Conservation (phyloP, 371 early-diverging fungal genomes). For the Nosema muscidifuracis region DNA sequence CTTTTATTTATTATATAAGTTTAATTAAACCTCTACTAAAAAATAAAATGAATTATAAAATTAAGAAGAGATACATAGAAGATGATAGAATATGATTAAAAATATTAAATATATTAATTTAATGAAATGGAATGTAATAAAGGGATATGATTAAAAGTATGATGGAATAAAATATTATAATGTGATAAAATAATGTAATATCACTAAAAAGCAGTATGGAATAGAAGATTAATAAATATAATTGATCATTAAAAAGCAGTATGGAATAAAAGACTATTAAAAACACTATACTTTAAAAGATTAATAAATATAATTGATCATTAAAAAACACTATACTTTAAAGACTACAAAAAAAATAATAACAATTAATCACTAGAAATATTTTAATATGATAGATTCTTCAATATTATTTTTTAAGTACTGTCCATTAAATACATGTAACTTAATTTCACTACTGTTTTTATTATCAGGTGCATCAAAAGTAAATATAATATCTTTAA, state of each 20-base stretch:
- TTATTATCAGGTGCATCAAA: conserved; percentile 7
- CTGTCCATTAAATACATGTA: conserved; percentile 24
- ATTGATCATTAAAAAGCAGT: too few species aligned
- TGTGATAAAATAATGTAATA: too few species aligned
- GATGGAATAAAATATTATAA: too few species aligned
- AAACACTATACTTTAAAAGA: too few species aligned
- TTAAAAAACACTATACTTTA: too few species aligned
- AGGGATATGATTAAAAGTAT: too few species aligned
- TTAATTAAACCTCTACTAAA: not conserved
- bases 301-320: too few species aligned
- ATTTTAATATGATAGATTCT: conserved; percentile 29
- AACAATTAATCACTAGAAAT: conserved; percentile 3
- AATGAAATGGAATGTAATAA: too few species aligned
- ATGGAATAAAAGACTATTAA: too few species aligned
- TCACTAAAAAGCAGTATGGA: too few species aligned
- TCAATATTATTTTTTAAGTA: conserved; percentile 31
- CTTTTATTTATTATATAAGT: not conserved
- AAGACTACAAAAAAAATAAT: not conserved
- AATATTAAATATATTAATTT: too few species aligned
- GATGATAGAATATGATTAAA: conserved; percentile 1
- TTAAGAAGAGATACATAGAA: not conserved
- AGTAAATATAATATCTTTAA: conserved; percentile 9
- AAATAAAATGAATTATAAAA: conserved; percentile 13
- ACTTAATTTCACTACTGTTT: conserved; percentile 16
- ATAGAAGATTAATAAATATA: too few species aligned